Evolutionary conservation across 2,329 filamentous ascomycete genomes (phyloP).

Genomic region (Ophiostoma angusticollis): DNA sequence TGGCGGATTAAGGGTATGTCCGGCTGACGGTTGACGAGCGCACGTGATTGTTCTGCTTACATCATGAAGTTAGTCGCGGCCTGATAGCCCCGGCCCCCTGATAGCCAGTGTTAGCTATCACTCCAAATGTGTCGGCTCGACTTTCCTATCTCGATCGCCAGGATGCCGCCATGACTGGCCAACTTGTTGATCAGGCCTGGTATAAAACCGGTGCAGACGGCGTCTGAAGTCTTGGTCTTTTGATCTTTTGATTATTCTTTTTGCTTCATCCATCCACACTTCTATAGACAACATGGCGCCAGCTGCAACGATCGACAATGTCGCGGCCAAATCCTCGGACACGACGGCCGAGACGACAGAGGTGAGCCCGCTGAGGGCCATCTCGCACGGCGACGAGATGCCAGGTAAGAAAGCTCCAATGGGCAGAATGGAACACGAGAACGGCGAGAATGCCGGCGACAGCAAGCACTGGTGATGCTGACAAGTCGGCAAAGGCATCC

Average conservation of each 20-base stretch:
- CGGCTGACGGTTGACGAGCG: neutral
- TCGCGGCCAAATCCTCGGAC: neutral
- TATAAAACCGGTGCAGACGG: neutral
- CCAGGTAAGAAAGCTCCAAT: conserved; percentile 11
- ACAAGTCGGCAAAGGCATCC: conserved; percentile 31
- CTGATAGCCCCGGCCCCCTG: too few relatives aligned
- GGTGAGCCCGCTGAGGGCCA: conserved; percentile 17
- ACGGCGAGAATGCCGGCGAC: neutral
- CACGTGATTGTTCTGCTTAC: neutral
- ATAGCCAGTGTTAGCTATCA: neutral
- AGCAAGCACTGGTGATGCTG: neutral
- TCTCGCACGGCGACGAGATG: conserved; percentile 19
- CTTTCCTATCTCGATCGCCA: neutral
- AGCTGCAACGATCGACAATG: conserved; percentile 10
- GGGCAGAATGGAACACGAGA: neutral
- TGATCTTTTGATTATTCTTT: neutral
- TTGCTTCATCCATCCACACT: too few relatives aligned
- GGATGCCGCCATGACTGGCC: too few relatives aligned
- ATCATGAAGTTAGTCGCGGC: too few relatives aligned
- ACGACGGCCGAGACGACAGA: conserved; percentile 8
- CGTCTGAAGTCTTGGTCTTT: neutral
- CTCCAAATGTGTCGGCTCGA: neutral
- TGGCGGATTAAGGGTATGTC: conserved; percentile 11
- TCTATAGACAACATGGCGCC: conserved; percentile 15
- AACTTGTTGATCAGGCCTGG: neutral